phyloP scores from a whole-genome alignment of 768 basidiomycete species.

The Grammothele lineata region DNA sequence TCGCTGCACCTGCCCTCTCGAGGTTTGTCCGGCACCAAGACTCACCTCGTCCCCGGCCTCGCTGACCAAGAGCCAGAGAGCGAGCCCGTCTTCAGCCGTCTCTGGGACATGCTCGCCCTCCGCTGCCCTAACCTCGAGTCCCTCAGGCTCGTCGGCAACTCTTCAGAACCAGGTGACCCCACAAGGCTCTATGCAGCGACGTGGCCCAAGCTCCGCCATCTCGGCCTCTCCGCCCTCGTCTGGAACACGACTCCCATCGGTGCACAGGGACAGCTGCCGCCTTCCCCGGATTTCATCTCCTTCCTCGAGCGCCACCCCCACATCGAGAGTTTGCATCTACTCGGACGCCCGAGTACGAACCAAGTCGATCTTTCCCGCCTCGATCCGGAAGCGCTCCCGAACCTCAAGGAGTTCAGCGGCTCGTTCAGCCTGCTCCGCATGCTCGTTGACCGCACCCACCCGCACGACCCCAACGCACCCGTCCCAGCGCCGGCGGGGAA shows the following conservation, averaged over 20 bases:
- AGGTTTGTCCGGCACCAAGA: constrained; percentile 37
- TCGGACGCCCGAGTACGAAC: constrained; percentile 37
- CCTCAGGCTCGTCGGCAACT: constrained; percentile 51
- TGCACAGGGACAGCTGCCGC: constrained; percentile 24
- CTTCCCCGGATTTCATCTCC: constrained; percentile 53
- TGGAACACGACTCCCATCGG: constrained; percentile 41
- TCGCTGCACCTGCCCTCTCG: constrained; percentile 52
- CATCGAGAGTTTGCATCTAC: constrained; percentile 30
- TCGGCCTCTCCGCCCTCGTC: constrained; percentile 62
- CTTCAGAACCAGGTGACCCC: constrained; percentile 48
- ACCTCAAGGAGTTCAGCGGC: constrained; percentile 59
- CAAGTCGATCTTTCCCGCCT: constrained; percentile 50
- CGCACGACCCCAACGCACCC: neutral
- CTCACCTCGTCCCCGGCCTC: constrained; percentile 1
- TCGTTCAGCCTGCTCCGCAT: constrained; percentile 64
- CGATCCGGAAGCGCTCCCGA: constrained; percentile 40
- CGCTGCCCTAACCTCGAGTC: constrained; percentile 65
- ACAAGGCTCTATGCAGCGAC: constrained; percentile 52
- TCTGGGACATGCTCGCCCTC: constrained; percentile 71
- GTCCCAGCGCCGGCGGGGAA: neutral
- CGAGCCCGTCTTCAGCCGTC: constrained; percentile 45
- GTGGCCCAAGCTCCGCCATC: constrained; percentile 61
- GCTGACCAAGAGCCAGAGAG: constrained; percentile 32
- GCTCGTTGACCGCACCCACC: constrained; percentile 34
- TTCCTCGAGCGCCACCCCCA: constrained; percentile 66